Evolutionary conservation across 1,139 yeast species (phyloP).

Genomic region (Debaryomyces coudertii): DNA sequence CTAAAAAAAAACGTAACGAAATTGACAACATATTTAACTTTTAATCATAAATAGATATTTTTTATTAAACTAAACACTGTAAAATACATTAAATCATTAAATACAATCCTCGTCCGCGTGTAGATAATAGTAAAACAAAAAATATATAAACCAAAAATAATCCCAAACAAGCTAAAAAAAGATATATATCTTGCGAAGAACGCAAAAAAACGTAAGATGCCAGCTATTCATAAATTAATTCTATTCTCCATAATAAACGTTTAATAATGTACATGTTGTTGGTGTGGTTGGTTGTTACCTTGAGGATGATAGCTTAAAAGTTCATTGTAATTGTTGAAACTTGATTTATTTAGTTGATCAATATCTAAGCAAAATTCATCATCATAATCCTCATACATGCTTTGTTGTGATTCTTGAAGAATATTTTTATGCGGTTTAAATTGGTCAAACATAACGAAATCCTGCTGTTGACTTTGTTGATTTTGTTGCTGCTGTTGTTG

Average conservation of each 20-base stretch:
- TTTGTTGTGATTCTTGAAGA: conserved; percentile 1
- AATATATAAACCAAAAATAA: conserved; percentile 1
- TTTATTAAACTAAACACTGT: conserved; percentile 3
- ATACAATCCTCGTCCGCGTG: conserved; percentile 6
- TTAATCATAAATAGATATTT: not conserved
- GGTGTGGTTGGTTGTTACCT: conserved; percentile 19
- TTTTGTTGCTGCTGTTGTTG: not conserved
- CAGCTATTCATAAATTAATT: not conserved
- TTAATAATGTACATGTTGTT: conserved; percentile 20
- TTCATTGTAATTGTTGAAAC: conserved; percentile 25
- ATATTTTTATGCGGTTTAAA: conserved; percentile 4
- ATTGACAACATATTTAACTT: conserved; percentile 60
- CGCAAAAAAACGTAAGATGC: not conserved
- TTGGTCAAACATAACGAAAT: conserved; percentile 7
- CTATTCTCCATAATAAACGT: conserved; percentile 1
- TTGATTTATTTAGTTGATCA: conserved; percentile 41
- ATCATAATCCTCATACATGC: conserved; percentile 38
- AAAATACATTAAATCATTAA: conserved; percentile 7
- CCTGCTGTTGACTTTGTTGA: conserved; percentile 6
- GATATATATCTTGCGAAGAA: not conserved
- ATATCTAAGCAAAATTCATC: conserved; percentile 51
- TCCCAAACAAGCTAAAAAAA: conserved; percentile 1
- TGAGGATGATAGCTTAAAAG: conserved; percentile 18
- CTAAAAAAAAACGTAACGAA: conserved; percentile 49
- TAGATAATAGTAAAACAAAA: conserved; percentile 7